phyloP scores from a whole-genome alignment of 768 basidiomycete genomes.

The Gloeopeniophorella convolvens region DNA sequence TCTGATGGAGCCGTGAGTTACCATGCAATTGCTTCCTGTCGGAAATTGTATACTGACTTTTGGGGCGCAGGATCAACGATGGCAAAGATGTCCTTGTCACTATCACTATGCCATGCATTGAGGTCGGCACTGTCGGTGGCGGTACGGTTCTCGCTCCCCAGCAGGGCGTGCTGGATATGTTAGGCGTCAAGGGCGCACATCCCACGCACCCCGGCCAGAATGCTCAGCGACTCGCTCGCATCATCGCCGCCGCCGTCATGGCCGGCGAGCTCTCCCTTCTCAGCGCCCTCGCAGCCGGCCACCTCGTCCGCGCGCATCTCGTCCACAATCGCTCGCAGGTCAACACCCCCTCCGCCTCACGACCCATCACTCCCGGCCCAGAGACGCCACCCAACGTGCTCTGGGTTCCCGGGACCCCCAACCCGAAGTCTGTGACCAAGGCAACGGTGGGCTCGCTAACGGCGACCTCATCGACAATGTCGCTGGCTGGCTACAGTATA shows the following conservation, averaged over 20 bases:
- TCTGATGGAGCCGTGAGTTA: slow-evolving; percentile 91
- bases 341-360: slow-evolving; percentile 61
- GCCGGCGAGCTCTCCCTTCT: slow-evolving; percentile 93
- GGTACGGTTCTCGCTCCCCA: slow-evolving; percentile 92
- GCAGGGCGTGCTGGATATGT: slow-evolving; percentile 84
- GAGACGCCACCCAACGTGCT: slow-evolving; percentile 18
- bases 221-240: slow-evolving; percentile 80
- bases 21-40: slow-evolving; percentile 5
- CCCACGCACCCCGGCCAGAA: slow-evolving; percentile 82
- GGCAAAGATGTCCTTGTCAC: slow-evolving; percentile 90
- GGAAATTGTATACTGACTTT: slow-evolving; percentile 7
- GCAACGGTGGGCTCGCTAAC: slow-evolving; percentile 15
- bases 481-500: slow-evolving; percentile 19
- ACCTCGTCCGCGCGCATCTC: slow-evolving; percentile 89
- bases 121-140: slow-evolving; percentile 97
- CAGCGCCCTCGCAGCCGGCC: slow-evolving; percentile 89
- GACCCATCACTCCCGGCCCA: slow-evolving; percentile 54
- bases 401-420: slow-evolving; percentile 18
- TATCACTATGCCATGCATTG: slow-evolving; percentile 97
- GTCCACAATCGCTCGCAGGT: slow-evolving; percentile 84
- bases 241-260: slow-evolving; percentile 93
- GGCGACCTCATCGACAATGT: slow-evolving; percentile 14
- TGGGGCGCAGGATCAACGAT: slow-evolving; percentile 62
- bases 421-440: slow-evolving; percentile 9
- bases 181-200: slow-evolving; percentile 89